Evolutionary conservation across 1,284 basidiomycete genomes (phyloP).

Genomic region (Pisolithus thermaeus): DNA sequence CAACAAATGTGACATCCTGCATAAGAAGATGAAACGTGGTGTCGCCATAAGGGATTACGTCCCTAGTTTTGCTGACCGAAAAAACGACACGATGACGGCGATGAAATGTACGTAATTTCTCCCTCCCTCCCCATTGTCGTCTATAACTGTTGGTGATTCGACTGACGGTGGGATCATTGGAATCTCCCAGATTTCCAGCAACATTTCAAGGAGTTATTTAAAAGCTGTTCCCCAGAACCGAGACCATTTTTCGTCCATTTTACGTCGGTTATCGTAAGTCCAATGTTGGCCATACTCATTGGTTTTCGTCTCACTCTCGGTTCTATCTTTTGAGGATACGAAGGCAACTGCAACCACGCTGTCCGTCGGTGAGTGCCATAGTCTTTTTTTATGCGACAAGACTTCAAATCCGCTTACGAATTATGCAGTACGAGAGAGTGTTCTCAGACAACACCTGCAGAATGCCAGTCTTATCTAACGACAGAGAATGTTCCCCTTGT

Average conservation of each 20-base stretch:
- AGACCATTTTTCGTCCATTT: constrained; percentile 67
- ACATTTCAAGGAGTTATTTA: constrained; percentile 61
- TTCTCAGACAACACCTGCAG: constrained; percentile 26
- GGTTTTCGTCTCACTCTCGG: constrained; percentile 10
- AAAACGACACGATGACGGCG: constrained; percentile 50
- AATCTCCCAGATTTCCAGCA: constrained; percentile 50
- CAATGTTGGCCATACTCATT: neutral
- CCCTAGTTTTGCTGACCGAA: constrained; percentile 55
- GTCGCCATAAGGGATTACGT: constrained; percentile 56
- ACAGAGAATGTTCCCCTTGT: neutral
- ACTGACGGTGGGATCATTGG: constrained; percentile 5
- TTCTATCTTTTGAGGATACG: constrained; percentile 45
- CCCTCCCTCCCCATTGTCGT: neutral
- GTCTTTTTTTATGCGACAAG: neutral
- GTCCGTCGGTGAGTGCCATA: constrained; percentile 42
- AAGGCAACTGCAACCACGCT: constrained; percentile 62
- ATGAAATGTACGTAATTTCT: constrained; percentile 47
- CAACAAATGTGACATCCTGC: constrained; percentile 65
- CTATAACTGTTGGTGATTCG: neutral
- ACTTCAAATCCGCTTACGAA: neutral
- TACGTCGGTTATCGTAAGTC: constrained; percentile 63
- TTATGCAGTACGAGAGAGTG: constrained; percentile 31
- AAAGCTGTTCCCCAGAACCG: constrained; percentile 51
- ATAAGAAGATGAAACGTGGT: constrained; percentile 59
- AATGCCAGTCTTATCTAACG: constrained; percentile 29